These are phyloP conservation scores for Cyberlindnera petersonii DNA, from an alignment of 805 yeast genomes.

Conservation along the genomic window DNA sequence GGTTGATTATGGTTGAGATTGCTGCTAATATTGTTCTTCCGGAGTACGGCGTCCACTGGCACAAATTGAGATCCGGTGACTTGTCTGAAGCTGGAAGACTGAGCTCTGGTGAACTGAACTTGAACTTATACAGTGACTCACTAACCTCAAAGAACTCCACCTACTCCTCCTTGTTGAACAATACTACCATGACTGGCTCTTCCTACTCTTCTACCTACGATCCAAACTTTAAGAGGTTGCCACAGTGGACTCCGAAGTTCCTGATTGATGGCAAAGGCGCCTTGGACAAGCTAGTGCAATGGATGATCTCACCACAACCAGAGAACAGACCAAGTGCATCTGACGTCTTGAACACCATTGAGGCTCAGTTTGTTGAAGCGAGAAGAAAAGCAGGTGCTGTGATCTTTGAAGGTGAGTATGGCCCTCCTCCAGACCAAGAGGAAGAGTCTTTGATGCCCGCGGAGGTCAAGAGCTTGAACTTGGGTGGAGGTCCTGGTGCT, in stretches of 20 bases:
- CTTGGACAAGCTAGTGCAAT: conserved; percentile 73
- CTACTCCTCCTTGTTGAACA: conserved; percentile 24
- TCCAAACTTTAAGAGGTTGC: conserved; percentile 38
- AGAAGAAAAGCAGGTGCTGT: conserved; percentile 90
- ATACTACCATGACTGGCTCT: conserved; percentile 24
- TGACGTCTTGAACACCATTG: conserved; percentile 63
- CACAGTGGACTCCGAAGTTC: conserved; percentile 85
- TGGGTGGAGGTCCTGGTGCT: conserved; percentile 14
- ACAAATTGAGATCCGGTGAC: conserved; percentile 91
- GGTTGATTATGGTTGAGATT: conserved; percentile 87
- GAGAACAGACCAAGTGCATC: conserved; percentile 74
- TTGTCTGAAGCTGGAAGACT: conserved; percentile 89
- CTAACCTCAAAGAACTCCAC: conserved; percentile 24
- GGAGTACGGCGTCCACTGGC: conserved; percentile 96
- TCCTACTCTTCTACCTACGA: conserved; percentile 27
- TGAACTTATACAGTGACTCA: conserved; percentile 25
- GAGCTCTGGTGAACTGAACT: conserved; percentile 62
- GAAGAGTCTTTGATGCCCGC: conserved; percentile 24
- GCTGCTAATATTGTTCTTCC: conserved; percentile 95
- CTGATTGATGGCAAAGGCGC: conserved; percentile 66
- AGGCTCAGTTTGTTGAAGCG: conserved; percentile 71
- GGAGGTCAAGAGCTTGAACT: conserved; percentile 22
- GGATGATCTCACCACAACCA: conserved; percentile 89
- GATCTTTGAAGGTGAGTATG: conserved; percentile 92
- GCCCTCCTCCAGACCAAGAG: conserved; percentile 60